Conservation (phyloP, 164 flowering plant genomes). For the Umbellularia californica region DNA sequence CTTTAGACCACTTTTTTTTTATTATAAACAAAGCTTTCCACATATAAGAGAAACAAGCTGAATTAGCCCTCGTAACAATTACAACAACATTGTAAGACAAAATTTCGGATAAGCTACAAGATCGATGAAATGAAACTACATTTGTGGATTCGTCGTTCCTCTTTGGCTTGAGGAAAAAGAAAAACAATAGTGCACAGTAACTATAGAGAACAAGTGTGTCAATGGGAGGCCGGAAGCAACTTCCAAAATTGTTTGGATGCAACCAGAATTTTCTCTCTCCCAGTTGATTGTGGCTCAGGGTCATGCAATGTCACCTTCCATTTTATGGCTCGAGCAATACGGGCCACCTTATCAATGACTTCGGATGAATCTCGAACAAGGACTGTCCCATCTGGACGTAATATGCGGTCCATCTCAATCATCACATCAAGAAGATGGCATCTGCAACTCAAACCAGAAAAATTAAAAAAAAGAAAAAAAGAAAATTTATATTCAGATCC, state of each 20-base stretch:
- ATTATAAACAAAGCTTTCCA: too few relatives aligned
- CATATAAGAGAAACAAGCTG: too few relatives aligned
- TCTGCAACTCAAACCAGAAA: slow-evolving; percentile 32
- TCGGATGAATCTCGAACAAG: slow-evolving; percentile 72
- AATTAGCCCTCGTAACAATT: too few relatives aligned
- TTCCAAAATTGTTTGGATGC: slow-evolving; percentile 68
- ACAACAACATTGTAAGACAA: too few relatives aligned
- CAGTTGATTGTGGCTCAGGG: slow-evolving; percentile 63
- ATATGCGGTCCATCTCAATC: slow-evolving; percentile 86
- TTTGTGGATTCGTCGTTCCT: neutral
- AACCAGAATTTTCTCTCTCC: slow-evolving; percentile 67
- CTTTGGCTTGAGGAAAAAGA: neutral
- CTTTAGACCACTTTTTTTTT: too few relatives aligned
- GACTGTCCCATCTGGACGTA: slow-evolving; percentile 91
- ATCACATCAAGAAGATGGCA: slow-evolving; percentile 83
- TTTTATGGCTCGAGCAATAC: slow-evolving; percentile 59
- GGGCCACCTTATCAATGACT: slow-evolving; percentile 57
- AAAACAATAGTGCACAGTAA: neutral
- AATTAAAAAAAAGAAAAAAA: too few relatives aligned
- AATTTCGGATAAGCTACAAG: neutral
- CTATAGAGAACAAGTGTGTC: slow-evolving; percentile 1
- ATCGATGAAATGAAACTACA: neutral
- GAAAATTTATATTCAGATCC: neutral
- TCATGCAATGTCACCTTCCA: slow-evolving; percentile 60
- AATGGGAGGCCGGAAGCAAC: slow-evolving; percentile 32